Conservation (phyloP, 2,329 filamentous ascomycete genomes). For the Pseudopyricularia javanii region DNA sequence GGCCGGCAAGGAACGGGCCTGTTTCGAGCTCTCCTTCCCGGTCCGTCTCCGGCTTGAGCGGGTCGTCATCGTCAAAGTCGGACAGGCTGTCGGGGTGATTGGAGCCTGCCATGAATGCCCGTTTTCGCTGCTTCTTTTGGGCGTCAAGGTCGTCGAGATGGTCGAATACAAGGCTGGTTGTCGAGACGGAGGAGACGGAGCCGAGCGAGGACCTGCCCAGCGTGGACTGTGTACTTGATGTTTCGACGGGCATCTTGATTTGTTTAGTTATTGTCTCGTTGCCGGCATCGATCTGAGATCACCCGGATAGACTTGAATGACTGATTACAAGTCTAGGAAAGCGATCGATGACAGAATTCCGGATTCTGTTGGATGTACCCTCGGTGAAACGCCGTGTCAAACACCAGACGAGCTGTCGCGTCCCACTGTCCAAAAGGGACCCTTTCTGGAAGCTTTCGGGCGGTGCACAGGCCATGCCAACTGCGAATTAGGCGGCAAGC, state of each 20-base stretch:
- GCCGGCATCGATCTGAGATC: not conserved
- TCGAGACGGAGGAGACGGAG: conserved; percentile 68
- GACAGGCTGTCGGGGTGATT: conserved; percentile 16
- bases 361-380: not conserved
- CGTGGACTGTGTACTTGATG: not conserved
- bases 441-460: not conserved
- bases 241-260: not conserved
- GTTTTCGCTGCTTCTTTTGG: not conserved
- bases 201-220: conserved; percentile 31
- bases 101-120: not conserved
- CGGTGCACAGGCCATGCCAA: not conserved
- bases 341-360: not conserved
- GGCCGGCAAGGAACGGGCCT: conserved; percentile 35
- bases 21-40: conserved; percentile 30
- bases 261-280: not conserved
- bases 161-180: conserved; percentile 72
- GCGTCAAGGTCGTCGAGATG: conserved; percentile 48
- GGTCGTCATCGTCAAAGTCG: conserved; percentile 31
- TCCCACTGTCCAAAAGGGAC: not conserved
- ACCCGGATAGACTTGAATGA: not conserved
- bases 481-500: not conserved
- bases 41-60: conserved; percentile 27
- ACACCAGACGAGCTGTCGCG: not conserved
- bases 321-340: not conserved
- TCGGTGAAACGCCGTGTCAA: not conserved